These are phyloP conservation scores for Beauveria sp. DNA, from an alignment of 2,329 filamentous ascomycete species.

Conservation along the genomic window DNA sequence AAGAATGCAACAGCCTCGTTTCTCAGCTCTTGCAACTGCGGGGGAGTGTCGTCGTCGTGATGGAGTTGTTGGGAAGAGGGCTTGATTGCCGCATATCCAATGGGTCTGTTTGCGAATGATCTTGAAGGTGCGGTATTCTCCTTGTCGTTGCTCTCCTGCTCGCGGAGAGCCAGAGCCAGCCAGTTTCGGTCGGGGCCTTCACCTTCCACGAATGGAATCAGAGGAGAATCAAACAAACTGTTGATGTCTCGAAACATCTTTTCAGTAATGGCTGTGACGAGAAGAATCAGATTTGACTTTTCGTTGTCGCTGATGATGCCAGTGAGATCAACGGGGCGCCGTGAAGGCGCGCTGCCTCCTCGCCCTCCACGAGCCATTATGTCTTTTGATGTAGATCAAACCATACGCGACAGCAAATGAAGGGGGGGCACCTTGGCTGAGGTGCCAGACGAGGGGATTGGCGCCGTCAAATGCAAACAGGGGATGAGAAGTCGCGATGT, in stretches of 20 bases:
- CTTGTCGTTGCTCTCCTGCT: conserved; percentile 24
- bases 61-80: conserved; percentile 14
- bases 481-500: neutral
- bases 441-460: neutral
- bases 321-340: conserved; percentile 44
- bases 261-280: conserved; percentile 46
- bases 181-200: conserved; percentile 27
- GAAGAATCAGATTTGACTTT: conserved; percentile 42
- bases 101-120: conserved; percentile 19
- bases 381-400: conserved; percentile 1
- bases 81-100: conserved; percentile 24
- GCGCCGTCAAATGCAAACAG: neutral
- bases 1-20: conserved; percentile 64
- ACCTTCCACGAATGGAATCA: conserved; percentile 23
- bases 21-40: conserved; percentile 56
- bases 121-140: conserved; percentile 14
- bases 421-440: neutral
- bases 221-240: conserved; percentile 43
- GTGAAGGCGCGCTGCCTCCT: conserved; percentile 25
- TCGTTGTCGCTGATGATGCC: conserved; percentile 40
- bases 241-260: conserved; percentile 46
- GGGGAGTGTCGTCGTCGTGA: conserved; percentile 16
- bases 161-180: conserved; percentile 26
- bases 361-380: conserved; percentile 34
- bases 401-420: conserved; percentile 2